Conservation (phyloP, 805 yeast species). For the Nakazawaea ernobii region DNA sequence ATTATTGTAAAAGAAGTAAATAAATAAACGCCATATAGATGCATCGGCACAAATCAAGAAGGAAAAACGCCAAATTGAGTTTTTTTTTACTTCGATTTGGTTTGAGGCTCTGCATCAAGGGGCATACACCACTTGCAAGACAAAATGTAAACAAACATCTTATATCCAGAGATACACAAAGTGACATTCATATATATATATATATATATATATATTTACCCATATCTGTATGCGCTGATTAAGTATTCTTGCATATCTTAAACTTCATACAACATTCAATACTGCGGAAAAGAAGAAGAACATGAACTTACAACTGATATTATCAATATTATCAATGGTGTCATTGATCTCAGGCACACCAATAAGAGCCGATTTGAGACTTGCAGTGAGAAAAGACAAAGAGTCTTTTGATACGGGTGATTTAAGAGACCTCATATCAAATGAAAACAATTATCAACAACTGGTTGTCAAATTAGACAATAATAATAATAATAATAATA, state of each 20-base stretch:
- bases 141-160: too few relatives aligned
- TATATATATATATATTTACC: too few relatives aligned
- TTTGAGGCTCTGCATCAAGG: not conserved
- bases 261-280: not conserved
- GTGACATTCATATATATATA: too few relatives aligned
- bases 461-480: not conserved
- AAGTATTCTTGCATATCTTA: not conserved
- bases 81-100: not conserved
- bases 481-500: not conserved
- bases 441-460: not conserved
- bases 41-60: not conserved
- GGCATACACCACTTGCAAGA: too few relatives aligned
- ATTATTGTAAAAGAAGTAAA: not conserved
- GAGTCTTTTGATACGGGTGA: not conserved
- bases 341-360: not conserved
- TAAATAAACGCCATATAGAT: not conserved
- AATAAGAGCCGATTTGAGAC: conserved; percentile 5
- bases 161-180: too few relatives aligned
- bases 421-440: not conserved
- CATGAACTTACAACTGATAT: not conserved
- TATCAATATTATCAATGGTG: not conserved
- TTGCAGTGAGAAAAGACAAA: not conserved
- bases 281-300: too few relatives aligned
- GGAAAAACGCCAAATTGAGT: not conserved
- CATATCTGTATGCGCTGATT: not conserved